Base-by-base conservation (phyloP, 768 basidiomycete species). In the Suillus subluteus region DNA sequence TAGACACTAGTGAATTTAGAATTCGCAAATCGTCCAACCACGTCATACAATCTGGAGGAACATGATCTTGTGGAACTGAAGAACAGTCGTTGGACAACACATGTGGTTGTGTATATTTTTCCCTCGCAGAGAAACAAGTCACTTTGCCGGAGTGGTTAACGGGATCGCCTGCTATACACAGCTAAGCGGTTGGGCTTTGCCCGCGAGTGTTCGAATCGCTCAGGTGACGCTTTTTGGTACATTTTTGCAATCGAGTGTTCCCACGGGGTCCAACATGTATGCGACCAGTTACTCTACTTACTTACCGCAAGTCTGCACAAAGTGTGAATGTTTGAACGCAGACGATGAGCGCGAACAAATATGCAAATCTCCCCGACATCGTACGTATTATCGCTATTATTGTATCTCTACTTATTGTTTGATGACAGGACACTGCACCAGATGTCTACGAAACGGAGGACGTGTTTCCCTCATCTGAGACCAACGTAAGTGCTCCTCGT, bases 111-210 rank as follows among this genome's bases (percentile, higher is more conserved):
- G 11, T 35, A 35, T 21, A 0, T 5, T 6, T 21, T 12, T 1
- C 12, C 11, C 11, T 3, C 0, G 6, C 12, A 2, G 13, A 13
- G 3, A 2, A n/a, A 61, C 41, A 72, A 66, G 89, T 91, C 89
- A 91, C 91, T 91, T 92, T 93, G 91, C 91, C 91, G 91, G 91
- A 93, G 91, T 92, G 91, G 91, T 93, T 92, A 92, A 91, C 88
- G 87, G 87, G 87, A 87, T 88, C 85, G 87, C 88, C 88, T 89
- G 88, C 87, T 89, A 89, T 55, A 30, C 52, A 73, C 58, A 75
- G 76, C 69, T 62, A 37, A 86, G 84, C 84, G 84, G 83, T 84
- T 85, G 84, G 79, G 82, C 84, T 84, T 83, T 86, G 84, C 82
- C 80, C 84, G 84, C 84, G 83, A 77, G 84, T 83, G 84, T 85